A percentile compares a stretch with the other conserved stretches of the same genome.
Conservation (phyloP, 345 rosid species). For the Eucalyptus regnans region DNA sequence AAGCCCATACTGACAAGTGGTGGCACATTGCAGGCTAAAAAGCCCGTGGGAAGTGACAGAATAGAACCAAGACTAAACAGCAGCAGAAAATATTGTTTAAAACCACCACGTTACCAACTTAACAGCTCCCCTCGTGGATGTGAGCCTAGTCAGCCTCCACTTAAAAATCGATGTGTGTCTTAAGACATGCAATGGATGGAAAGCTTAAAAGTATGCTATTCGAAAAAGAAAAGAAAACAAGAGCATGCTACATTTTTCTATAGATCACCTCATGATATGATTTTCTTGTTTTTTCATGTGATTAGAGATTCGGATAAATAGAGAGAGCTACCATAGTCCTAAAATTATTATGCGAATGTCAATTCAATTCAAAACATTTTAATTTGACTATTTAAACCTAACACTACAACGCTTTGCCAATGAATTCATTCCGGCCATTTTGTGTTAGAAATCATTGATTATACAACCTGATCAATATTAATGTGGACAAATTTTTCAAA, state of each 20-base stretch:
- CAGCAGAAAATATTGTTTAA: too few species aligned
- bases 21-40: background rate
- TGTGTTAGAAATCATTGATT: background rate
- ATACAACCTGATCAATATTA: accelerated
- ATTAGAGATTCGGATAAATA: background rate
- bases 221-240: too few species aligned
- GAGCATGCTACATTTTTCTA: background rate
- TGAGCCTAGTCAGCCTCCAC: too few species aligned
- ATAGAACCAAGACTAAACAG: background rate
- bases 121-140: too few species aligned
- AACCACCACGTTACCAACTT: too few species aligned
- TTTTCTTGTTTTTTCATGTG: background rate
- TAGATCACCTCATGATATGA: background rate
- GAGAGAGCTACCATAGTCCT: background rate
- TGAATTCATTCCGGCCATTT: too few species aligned
- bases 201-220: too few species aligned
- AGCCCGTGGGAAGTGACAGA: background rate
- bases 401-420: background rate
- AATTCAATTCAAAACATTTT: accelerated
- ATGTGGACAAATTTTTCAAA: accelerated
- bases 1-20: background rate
- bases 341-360: accelerated
- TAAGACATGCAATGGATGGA: too few species aligned
- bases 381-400: too few species aligned
- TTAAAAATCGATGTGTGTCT: too few species aligned